A percentile compares a stretch with the other conserved stretches of the same genome.
Evolutionary conservation across 1,284 basidiomycete species (phyloP).

Genomic region (Blastosporella zonata): DNA sequence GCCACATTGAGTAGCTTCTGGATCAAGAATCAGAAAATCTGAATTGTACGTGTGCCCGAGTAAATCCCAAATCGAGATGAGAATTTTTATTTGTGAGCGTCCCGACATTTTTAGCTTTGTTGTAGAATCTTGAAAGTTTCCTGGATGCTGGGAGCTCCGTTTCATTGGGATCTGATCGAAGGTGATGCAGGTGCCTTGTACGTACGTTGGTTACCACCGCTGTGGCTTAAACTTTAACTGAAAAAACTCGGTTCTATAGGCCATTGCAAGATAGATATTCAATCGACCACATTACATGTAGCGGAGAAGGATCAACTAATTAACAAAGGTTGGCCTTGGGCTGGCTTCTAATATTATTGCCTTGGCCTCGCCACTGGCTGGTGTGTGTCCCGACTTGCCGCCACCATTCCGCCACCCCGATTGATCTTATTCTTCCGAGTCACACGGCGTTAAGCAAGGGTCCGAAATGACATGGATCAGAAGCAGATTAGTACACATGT

Average conservation of each 20-base stretch:
- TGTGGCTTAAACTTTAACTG: neutral
- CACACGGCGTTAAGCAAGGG: neutral
- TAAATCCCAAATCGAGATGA: constrained; percentile 5
- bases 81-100: neutral
- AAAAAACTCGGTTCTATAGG: neutral
- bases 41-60: neutral
- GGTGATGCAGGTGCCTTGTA: neutral
- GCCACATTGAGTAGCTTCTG: constrained; percentile 12
- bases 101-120: neutral
- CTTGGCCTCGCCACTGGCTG: neutral
- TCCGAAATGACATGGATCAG: neutral
- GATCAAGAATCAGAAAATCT: constrained; percentile 12
- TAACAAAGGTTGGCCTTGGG: too few species aligned
- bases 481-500: constrained; percentile 19
- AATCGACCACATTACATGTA: too few species aligned
- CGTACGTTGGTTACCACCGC: neutral
- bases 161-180: constrained; percentile 4
- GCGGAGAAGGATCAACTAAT: too few species aligned
- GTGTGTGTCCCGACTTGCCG: neutral
- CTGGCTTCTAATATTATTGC: too few species aligned
- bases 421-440: constrained; percentile 6
- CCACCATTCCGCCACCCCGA: constrained; percentile 10
- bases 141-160: neutral
- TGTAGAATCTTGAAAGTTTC: neutral
- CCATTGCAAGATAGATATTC: neutral